Conservation (phyloP, 306 rosid species). For the Crataegus laevigata region DNA sequence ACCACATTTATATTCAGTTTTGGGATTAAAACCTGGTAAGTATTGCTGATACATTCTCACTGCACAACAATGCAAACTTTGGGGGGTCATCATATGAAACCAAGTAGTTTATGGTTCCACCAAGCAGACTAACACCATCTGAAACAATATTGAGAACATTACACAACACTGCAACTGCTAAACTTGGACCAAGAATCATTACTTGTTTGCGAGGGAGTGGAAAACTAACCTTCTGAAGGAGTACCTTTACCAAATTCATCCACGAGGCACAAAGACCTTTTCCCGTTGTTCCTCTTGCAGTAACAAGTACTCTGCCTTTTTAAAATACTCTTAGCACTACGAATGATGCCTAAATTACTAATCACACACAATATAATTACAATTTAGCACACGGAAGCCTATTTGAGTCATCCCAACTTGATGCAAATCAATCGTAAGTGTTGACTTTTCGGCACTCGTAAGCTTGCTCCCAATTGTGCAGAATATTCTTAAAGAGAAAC, state of each 20-base stretch:
- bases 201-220: conserved; percentile 1
- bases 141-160: conserved; percentile 28
- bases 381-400: neutral
- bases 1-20: neutral
- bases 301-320: neutral
- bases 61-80: conserved; percentile 56
- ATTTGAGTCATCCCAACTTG: conserved; percentile 69
- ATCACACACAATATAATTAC: neutral
- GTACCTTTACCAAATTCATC: conserved; percentile 99
- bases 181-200: neutral
- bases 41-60: conserved; percentile 53
- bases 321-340: neutral
- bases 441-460: conserved; percentile 88
- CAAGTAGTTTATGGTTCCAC: conserved; percentile 79
- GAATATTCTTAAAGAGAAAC: conserved; percentile 53
- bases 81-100: conserved; percentile 61
- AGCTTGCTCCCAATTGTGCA: conserved; percentile 89
- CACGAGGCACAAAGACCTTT: conserved; percentile 59
- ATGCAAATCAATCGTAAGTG: conserved; percentile 92
- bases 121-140: conserved; percentile 93
- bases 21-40: conserved; percentile 40
- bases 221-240: conserved; percentile 86
- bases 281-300: neutral
- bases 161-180: conserved; percentile 8
- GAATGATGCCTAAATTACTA: neutral